phyloP scores from a whole-genome alignment of 1,284 basidiomycete genomes.

The Trametes polyzona region DNA sequence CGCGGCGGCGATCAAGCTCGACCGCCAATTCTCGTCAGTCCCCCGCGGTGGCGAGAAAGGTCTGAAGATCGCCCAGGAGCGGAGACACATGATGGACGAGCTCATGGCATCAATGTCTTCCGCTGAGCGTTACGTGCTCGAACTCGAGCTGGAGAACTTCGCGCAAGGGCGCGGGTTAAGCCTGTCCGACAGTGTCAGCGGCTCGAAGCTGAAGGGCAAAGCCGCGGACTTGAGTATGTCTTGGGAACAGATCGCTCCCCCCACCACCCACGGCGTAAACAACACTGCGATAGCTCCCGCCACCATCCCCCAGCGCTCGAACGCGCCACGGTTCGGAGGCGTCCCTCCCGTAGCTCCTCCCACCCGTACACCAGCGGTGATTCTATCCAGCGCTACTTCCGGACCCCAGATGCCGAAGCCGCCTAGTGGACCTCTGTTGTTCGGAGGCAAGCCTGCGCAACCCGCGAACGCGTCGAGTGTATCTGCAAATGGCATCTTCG shows the following conservation, averaged over 20 bases:
- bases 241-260: slow-evolving; percentile 50
- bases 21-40: slow-evolving; percentile 59
- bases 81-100: slow-evolving; percentile 72
- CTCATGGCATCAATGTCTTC: slow-evolving; percentile 62
- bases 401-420: slow-evolving; percentile 19
- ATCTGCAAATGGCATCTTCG: slow-evolving; percentile 1
- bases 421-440: slow-evolving; percentile 13
- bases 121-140: slow-evolving; percentile 58
- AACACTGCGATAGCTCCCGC: slow-evolving; percentile 6
- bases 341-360: slow-evolving; percentile 11
- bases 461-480: background rate
- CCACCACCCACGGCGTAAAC: slow-evolving; percentile 2
- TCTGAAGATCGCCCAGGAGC: slow-evolving; percentile 43
- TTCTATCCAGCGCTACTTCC: background rate
- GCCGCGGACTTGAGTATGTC: slow-evolving; percentile 41
- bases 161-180: slow-evolving; percentile 24
- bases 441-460: slow-evolving; percentile 8
- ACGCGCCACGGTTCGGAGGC: slow-evolving; percentile 37
- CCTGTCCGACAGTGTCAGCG: slow-evolving; percentile 5
- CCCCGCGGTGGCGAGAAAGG: slow-evolving; percentile 29
- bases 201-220: slow-evolving; percentile 10
- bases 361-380: slow-evolving; percentile 17
- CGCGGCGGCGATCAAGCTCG: slow-evolving; percentile 74
- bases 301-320: slow-evolving; percentile 31
- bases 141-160: slow-evolving; percentile 50